Evolutionary conservation across 139 green algal species (phyloP).

Genomic region (Haematococcus sp.): DNA sequence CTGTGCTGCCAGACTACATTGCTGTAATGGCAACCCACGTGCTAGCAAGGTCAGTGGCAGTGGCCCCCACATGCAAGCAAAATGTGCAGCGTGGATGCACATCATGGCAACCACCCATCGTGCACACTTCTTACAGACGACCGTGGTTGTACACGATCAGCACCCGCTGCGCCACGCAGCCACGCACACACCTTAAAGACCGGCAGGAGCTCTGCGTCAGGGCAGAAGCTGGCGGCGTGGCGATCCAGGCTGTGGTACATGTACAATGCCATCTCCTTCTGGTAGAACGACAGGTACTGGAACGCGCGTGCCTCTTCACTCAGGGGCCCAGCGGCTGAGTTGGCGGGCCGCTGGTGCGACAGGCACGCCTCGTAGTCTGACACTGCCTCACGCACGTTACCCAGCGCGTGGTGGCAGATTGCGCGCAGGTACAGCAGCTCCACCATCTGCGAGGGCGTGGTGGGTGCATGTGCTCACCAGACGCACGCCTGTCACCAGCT

Average conservation of each 20-base stretch:
- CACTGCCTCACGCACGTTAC: constrained; percentile 26
- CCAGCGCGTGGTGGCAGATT: constrained; percentile 40
- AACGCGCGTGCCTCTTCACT: constrained; percentile 48
- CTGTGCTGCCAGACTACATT: background rate
- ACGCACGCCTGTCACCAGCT: no score
- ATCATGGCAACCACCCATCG: no score
- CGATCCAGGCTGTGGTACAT: constrained; percentile 58
- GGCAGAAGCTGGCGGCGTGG: constrained; percentile 50
- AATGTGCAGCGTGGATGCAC: no score
- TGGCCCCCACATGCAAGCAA: no score
- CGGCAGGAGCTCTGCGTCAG: constrained; percentile 68
- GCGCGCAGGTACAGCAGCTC: constrained; percentile 70
- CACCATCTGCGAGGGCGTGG: constrained; percentile 37
- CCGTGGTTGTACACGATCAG: no score
- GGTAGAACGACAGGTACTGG: constrained; percentile 79
- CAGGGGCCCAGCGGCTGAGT: background rate
- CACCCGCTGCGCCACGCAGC: no score
- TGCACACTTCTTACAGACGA: no score
- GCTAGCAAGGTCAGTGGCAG: no score
- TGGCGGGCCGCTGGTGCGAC: constrained; percentile 3
- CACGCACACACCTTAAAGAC: constrained; percentile 90
- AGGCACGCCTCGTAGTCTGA: constrained; percentile 19
- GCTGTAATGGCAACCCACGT: no score
- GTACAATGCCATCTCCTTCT: constrained; percentile 65
- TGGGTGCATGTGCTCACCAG: no score